These are phyloP conservation scores for Colletotrichum tabaci DNA, from an alignment of 2,329 filamentous ascomycete species.

Conservation along the genomic window DNA sequence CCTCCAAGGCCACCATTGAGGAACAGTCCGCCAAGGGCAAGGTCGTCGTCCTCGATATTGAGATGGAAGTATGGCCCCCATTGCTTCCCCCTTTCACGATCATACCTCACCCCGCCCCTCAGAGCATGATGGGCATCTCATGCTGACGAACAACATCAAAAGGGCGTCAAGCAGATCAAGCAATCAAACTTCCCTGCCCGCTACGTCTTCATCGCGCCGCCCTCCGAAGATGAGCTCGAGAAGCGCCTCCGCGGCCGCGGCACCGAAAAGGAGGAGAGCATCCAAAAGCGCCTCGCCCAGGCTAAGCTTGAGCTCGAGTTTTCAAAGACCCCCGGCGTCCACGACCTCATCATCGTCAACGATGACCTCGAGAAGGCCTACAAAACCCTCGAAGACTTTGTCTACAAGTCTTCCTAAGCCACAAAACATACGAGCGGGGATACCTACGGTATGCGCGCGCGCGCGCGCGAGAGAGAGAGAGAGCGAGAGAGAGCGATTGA, in stretches of 20 bases:
- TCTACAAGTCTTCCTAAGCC: conserved; percentile 54
- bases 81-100: background rate
- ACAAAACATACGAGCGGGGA: background rate
- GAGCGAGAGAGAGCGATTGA: too few species aligned
- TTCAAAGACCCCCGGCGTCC: conserved; percentile 73
- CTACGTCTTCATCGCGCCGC: conserved; percentile 89
- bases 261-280: conserved; percentile 82
- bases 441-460: too few species aligned
- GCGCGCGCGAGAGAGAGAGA: background rate
- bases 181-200: conserved; percentile 80
- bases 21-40: conserved; percentile 79
- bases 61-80: conserved; percentile 82
- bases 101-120: background rate
- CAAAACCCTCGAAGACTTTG: conserved; percentile 65
- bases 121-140: conserved; percentile 52
- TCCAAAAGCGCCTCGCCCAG: conserved; percentile 79
- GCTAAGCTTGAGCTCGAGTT: conserved; percentile 83
- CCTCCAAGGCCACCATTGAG: conserved; percentile 83
- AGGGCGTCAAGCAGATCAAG: conserved; percentile 93
- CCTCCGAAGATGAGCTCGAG: conserved; percentile 82
- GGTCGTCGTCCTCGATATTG: conserved; percentile 91
- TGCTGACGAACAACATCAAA: conserved; percentile 8
- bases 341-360: conserved; percentile 57
- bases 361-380: conserved; percentile 66
- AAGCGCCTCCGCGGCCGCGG: conserved; percentile 79